Base-by-base conservation (phyloP, 345 rosid genomes). In the Eutrema heterophyllum region DNA sequence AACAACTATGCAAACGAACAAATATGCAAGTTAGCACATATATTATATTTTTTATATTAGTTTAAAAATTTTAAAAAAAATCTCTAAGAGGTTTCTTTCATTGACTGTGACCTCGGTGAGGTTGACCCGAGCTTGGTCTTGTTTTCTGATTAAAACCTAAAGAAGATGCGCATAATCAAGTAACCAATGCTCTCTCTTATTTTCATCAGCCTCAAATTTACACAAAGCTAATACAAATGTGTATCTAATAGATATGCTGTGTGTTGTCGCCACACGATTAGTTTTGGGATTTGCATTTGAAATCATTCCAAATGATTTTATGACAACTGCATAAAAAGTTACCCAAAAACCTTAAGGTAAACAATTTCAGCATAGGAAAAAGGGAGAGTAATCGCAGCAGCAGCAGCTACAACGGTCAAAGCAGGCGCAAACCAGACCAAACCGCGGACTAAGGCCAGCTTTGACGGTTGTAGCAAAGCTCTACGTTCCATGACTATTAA, bases 401-500 rank as follows among this genome's bases (percentile, higher is more conserved):
- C 72, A 66, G 29, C 61, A 69, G 70, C 79, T 62, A 75, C 74
- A 76, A 76, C 68, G 3, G 74, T 69, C 79, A 69, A 62, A 45
- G 64, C 70, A 62, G 64, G 58, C 69, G 7, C 26, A 24, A 63
- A 41, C 45, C 63, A 64, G 38, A 32, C 64, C 11, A 43, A 57
- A 48, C 35, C 33, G 58, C 8, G 7, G 41, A 53, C 68, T 43
- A 45, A 67, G 10, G 43, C 74, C 35, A 33, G 58, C 70, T 75
- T 75, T 53, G 79, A 69, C 40, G 60, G 66, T 67, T 64, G 76
- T 75, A 67, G 38, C 68, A 75, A 49, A 35, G 56, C 67, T 71
- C 76, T 78, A 81, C 51, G 80, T 15, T 32, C 81, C 76, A 16
- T 64, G 53, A 61, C 63, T 72, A 80, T 79, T 81, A 57, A 87